A percentile compares a stretch with the other conserved stretches of the same genome.
Evolutionary conservation across 176 grass and related monocot species (phyloP).

Genomic region (Sorghum bicolor): DNA sequence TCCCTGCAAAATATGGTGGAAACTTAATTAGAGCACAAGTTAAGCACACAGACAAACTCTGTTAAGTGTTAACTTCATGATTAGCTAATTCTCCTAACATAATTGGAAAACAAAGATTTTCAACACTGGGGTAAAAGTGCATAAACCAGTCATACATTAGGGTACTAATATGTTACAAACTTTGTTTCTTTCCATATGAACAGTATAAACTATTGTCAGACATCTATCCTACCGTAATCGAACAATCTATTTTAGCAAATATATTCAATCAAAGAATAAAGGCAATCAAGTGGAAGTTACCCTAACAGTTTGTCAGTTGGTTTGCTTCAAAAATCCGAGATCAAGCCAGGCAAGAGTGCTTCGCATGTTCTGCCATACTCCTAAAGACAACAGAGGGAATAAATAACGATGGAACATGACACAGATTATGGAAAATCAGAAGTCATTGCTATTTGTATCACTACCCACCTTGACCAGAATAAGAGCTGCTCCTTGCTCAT

Average conservation of each 20-base stretch:
- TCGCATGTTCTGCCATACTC: background rate
- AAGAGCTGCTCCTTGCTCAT: background rate
- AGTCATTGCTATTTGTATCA: background rate
- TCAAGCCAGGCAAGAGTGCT: conserved; percentile 8
- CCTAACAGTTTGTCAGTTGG: background rate
- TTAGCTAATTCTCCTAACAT: too few species aligned
- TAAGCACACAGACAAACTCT: too few species aligned
- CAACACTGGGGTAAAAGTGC: too few species aligned
- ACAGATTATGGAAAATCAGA: background rate
- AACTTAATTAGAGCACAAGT: too few species aligned
- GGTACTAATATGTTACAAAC: too few species aligned
- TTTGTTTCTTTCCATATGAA: too few species aligned
- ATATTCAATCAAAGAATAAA: background rate
- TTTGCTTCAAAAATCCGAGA: conserved; percentile 1
- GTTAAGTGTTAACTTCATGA: too few species aligned
- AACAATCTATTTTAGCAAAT: too few species aligned
- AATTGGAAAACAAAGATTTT: too few species aligned
- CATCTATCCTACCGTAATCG: too few species aligned
- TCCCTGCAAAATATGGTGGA: background rate
- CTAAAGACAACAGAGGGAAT: background rate
- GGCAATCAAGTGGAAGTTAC: background rate
- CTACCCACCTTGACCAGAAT: background rate
- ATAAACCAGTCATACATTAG: too few species aligned
- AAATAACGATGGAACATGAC: background rate
- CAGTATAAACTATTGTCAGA: too few species aligned